Evolutionary conservation across 306 rosid genomes (phyloP).

Genomic region (Acacia confusa): DNA sequence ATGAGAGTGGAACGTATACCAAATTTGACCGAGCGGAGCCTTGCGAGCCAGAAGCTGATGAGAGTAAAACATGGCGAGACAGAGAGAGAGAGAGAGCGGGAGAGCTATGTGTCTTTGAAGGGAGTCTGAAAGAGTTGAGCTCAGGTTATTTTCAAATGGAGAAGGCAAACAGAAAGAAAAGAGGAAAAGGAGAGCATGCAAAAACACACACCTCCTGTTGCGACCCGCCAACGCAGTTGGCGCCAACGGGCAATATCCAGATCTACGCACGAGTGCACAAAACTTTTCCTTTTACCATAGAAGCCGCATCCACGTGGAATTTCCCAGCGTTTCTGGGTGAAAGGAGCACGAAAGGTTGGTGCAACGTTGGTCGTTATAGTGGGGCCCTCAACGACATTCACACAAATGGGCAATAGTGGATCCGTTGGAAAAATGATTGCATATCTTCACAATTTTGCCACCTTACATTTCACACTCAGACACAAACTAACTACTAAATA

Average conservation of each 20-base stretch:
- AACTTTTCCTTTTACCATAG: neutral
- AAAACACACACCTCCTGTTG: neutral
- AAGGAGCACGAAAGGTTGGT: neutral
- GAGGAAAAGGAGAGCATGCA: neutral
- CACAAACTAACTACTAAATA: too few relatives aligned
- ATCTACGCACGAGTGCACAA: neutral
- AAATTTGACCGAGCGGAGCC: slow-evolving; percentile 15
- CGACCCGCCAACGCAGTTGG: slow-evolving; percentile 23
- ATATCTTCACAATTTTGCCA: neutral
- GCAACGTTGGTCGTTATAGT: neutral
- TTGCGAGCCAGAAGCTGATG: slow-evolving; percentile 25
- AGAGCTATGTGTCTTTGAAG: too few relatives aligned
- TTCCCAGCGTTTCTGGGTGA: neutral
- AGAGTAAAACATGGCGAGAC: slow-evolving; percentile 15
- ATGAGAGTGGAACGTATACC: neutral
- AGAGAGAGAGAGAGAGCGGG: neutral
- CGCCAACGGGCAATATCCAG: neutral
- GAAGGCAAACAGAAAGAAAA: neutral
- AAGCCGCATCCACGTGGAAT: neutral
- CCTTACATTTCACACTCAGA: neutral
- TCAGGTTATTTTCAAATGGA: neutral
- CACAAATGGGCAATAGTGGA: neutral
- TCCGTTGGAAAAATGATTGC: neutral
- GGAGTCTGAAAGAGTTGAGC: neutral
- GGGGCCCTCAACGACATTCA: slow-evolving; percentile 27